phyloP scores from a whole-genome alignment of 192 early-diverging fungal species.

The Endogone sp. region DNA sequence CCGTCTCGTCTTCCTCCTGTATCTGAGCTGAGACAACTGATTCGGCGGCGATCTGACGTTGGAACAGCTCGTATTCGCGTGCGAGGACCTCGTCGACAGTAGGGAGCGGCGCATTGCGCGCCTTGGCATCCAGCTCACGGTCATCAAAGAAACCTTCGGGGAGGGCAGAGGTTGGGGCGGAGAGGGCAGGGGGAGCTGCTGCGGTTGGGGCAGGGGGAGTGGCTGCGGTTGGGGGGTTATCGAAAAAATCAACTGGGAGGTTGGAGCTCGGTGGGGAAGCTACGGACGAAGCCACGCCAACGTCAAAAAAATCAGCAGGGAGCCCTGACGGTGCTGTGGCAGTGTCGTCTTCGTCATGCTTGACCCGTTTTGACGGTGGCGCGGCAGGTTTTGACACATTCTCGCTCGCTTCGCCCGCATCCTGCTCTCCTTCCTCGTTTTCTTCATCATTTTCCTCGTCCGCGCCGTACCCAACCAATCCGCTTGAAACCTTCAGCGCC shows the following conservation, averaged over 20 bases:
- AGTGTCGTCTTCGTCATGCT: background rate
- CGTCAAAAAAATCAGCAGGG: conserved; percentile 46
- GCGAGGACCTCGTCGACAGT: conserved; percentile 15
- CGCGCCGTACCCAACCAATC: conserved; percentile 26
- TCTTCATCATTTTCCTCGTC: conserved; percentile 23
- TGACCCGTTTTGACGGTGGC: background rate
- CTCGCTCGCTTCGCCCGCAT: conserved; percentile 28
- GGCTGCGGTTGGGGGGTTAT: background rate
- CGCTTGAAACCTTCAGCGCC: conserved; percentile 7
- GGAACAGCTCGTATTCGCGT: conserved; percentile 26
- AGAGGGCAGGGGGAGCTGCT: background rate
- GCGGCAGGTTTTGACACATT: background rate
- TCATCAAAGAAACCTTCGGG: conserved; percentile 56
- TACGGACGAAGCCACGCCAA: background rate
- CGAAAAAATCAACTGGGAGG: conserved; percentile 30
- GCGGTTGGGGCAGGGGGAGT: background rate
- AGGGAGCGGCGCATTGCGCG: conserved; percentile 22
- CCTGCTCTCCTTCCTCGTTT: conserved; percentile 12
- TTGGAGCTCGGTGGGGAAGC: background rate
- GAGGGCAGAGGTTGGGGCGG: conserved; percentile 3
- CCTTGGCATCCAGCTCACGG: conserved; percentile 39
- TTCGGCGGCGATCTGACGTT: conserved; percentile 18
- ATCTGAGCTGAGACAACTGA: conserved; percentile 13
- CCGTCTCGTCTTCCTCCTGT: conserved; percentile 29
- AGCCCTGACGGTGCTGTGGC: conserved; percentile 20